Base-by-base conservation (phyloP, 257 asterid genomes). In the Vinca minor region DNA sequence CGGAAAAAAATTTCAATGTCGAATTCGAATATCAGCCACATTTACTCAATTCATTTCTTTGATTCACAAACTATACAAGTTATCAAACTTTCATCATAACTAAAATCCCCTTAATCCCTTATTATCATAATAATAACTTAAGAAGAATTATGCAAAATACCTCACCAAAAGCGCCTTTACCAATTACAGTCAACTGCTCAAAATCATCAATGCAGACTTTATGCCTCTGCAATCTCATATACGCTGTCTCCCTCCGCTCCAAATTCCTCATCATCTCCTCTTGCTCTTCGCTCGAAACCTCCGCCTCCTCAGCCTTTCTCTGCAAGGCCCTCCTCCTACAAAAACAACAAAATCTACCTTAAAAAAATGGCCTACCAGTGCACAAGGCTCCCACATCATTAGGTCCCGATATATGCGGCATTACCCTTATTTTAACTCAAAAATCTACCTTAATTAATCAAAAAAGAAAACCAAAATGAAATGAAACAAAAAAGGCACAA, bases 141-240 rank as follows among this genome's bases (percentile, higher is more conserved):
- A 8, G 3, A 8, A 44, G 49, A 44, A n/a, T 21, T 10, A 5
- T 28, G 11, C 32, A 21, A 46, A 35, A 31, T 67, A 89, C 96
- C 96, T 92, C 96, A 13, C 89, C 98, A 26, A 89, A 92, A 65
- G 96, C 98, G 39, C 96, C 96, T 84, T 82, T 92, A 39, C 98
- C 98, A 65, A 92, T 89, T 62, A 89, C 73, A 21, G 95, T 87
- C 73, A 92, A 70, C 80, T 76, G 95, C 81, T 92, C 96, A 63
- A 92, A 92, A 69, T 92, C 98, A 83, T 92, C 98, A 73, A 92
- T 84, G 44, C 98, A 95, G 25, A 92, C 91, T 81, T 89, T 92
- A 79, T 89, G 96, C 87, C 96, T 87, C 81, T 92, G 98, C 85
- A 85, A 76, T 77, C 98, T 89, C 98, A 92, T 92, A 66, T 76